A percentile compares a stretch with the other conserved stretches of the same genome.
phyloP scores from a whole-genome alignment of 2,329 filamentous ascomycete species.

The Diplodia corticola region DNA sequence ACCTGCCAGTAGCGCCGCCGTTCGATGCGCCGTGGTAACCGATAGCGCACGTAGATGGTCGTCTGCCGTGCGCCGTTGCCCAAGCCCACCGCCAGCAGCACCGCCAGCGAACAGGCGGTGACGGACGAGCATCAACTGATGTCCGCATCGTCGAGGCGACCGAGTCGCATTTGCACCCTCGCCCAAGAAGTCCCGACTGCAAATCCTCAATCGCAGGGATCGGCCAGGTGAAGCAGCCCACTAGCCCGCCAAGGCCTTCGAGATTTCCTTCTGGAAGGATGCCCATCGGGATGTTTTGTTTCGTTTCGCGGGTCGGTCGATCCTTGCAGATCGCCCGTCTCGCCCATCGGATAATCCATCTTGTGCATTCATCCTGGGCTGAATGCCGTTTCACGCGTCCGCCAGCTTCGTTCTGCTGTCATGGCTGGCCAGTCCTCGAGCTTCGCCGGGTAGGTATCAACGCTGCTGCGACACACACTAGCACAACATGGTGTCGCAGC shows the following conservation, averaged over 20 bases:
- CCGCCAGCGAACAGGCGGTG: not conserved
- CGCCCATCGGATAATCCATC: not conserved
- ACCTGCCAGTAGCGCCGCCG: not conserved
- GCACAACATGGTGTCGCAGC: not conserved
- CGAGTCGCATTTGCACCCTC: no score
- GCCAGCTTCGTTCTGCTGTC: not conserved
- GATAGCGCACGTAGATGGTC: not conserved
- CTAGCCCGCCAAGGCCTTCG: not conserved
- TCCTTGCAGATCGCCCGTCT: conserved; percentile 4
- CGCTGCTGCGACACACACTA: not conserved
- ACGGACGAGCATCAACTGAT: not conserved
- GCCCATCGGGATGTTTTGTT: not conserved
- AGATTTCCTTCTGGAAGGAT: not conserved
- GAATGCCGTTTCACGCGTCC: not conserved
- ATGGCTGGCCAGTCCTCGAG: not conserved
- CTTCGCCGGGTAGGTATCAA: not conserved
- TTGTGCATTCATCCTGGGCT: not conserved
- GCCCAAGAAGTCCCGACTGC: no score
- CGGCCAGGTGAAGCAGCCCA: no score
- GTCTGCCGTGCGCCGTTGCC: not conserved
- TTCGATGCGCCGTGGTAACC: not conserved
- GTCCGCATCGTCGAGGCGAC: not conserved
- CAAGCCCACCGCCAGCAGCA: not conserved
- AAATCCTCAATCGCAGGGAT: no score
- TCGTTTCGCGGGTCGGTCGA: not conserved